Base-by-base conservation (phyloP, 2,329 filamentous ascomycete species). In the Colletotrichum spinosum region DNA sequence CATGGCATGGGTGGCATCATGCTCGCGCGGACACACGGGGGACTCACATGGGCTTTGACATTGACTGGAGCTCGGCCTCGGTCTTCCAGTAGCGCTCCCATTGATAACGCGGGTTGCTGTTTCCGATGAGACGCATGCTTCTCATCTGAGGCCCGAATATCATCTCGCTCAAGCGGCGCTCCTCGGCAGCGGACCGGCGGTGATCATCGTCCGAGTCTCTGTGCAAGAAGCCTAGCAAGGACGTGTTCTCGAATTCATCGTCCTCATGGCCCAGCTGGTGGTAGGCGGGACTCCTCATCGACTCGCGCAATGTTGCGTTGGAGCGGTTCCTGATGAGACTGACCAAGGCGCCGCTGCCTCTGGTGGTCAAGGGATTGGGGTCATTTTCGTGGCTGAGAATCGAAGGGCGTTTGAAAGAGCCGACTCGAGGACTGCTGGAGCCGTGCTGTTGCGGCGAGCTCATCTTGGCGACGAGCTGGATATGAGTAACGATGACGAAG, bases 31-130 rank as follows among this genome's bases (percentile, higher is more conserved):
- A 65, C 57, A 67, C 39, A 65, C 49, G 34, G 25, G 25, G 11
- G 25, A 53, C 79, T 77, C 69, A 90, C 86, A 97, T 78, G n/a
- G 88, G 84, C 75, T 90, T 91, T 73, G 86, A 87, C 86, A 97
- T 90, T 61, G 78, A 75, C 69, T 86, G 86, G 69, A 97, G 81
- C 74, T 97, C 86, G 35, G 91, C 90, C 37, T 94, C 89, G 0
- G 88, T 87, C 76, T 92, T 97, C 87, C 92, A 97, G 76, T 97
- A 97, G 67, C 85, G 86, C 74, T 94, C 90, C 91, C 94, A 97
- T 68, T 86, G 86, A 78, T 97, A 97, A 67, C 92, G 83, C 15
- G 93, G 92, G 75, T 96, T 97, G 70, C 88, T 93, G 72, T 92
- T 92, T 46, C 95, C 95, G 75, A 97, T 97, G 71, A 98, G 84